Conservation (phyloP, 1,139 yeast species). For the Sugiyamaella xylanicola region DNA sequence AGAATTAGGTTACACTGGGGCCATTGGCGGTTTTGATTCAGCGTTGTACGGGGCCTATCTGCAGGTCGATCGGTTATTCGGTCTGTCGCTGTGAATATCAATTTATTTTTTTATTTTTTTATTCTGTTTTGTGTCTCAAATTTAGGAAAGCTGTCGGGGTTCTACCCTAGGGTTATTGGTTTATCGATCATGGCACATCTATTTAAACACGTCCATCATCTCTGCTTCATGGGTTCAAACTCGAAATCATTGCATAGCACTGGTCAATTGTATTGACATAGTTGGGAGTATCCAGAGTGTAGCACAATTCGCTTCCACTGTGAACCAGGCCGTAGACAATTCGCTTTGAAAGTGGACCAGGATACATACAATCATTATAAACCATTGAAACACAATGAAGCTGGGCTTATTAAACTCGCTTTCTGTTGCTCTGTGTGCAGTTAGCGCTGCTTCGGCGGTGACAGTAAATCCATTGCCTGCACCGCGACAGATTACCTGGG, state of each 20-base stretch:
- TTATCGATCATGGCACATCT: not conserved
- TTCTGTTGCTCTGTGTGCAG: conserved; percentile 3
- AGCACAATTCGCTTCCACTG: no score
- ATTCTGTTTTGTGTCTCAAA: not conserved
- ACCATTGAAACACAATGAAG: not conserved
- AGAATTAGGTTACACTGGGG: not conserved
- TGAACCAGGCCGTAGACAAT: no score
- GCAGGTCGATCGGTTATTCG: not conserved
- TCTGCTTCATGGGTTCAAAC: no score
- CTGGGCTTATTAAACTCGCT: conserved; percentile 8
- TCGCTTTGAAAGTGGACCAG: no score
- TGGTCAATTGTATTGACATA: no score
- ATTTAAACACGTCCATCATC: not conserved
- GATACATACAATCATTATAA: no score
- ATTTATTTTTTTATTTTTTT: not conserved
- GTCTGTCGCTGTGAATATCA: not conserved
- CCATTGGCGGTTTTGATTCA: not conserved
- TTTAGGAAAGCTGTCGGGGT: not conserved
- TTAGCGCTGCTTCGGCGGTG: conserved; percentile 24
- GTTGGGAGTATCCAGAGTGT: no score
- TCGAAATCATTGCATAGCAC: no score
- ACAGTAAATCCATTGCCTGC: conserved; percentile 35
- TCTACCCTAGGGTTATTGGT: not conserved
- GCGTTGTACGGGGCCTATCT: not conserved
- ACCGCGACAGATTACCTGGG: conserved; percentile 33